Percentiles rank a stretch among this genome's conserved stretches.
Evolutionary conservation across 305 asterid species (phyloP).

Genomic region (Fraxinus ornus): DNA sequence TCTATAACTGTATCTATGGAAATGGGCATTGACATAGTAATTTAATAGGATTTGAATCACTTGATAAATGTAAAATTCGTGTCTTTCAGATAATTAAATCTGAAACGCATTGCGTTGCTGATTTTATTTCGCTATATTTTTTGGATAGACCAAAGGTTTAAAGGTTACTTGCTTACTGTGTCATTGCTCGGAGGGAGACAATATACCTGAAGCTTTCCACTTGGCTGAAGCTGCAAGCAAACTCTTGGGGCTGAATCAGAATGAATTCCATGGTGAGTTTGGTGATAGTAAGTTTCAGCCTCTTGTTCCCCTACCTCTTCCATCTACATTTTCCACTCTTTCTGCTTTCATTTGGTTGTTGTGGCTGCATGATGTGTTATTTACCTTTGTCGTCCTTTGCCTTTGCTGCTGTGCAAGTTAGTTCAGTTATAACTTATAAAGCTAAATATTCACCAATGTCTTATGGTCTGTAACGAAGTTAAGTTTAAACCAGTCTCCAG

Average conservation of each 20-base stretch:
- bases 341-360: neutral
- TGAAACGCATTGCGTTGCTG: neutral
- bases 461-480: neutral
- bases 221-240: slow-evolving; percentile 80
- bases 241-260: slow-evolving; percentile 47
- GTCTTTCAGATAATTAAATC: neutral
- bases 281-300: slow-evolving; percentile 14
- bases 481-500: neutral
- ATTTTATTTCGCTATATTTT: neutral
- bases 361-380: neutral
- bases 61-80: neutral
- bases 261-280: slow-evolving; percentile 51
- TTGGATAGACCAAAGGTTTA: slow-evolving; percentile 74
- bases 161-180: slow-evolving; percentile 85
- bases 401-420: neutral
- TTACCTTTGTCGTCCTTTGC: neutral
- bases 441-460: neutral
- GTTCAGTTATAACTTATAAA: neutral
- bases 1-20: neutral
- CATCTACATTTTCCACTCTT: neutral
- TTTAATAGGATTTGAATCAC: neutral
- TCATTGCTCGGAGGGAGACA: slow-evolving; percentile 99
- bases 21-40: neutral
- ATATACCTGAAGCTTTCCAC: slow-evolving; percentile 80
- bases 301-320: neutral